Conservation (phyloP, 176 grass and related monocot genomes). For the Oryza meyeriana region DNA sequence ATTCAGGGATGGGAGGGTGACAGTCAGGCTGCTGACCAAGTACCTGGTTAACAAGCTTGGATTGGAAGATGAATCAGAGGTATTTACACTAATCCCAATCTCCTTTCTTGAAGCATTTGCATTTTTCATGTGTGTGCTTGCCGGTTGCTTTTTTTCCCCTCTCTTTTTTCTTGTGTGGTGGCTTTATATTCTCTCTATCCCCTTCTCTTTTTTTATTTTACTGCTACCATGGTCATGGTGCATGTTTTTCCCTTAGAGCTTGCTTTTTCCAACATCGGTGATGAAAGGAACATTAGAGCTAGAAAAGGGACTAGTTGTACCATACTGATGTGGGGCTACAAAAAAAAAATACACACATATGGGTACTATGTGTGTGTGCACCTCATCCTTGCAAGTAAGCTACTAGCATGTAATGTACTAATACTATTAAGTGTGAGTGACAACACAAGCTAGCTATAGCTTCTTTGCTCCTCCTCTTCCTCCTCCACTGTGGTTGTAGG, state of each 20-base stretch:
- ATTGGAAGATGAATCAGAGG: slow-evolving; percentile 79
- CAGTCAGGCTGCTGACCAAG: slow-evolving; percentile 74
- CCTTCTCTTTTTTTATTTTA: background rate
- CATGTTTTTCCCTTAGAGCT: slow-evolving; percentile 21
- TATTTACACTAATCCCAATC: slow-evolving; percentile 20
- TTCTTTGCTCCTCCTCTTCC: background rate
- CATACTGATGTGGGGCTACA: slow-evolving; percentile 44
- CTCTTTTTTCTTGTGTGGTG: slow-evolving; percentile 9
- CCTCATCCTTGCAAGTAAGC: background rate
- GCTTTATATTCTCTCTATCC: background rate
- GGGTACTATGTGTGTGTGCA: background rate
- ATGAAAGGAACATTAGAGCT: slow-evolving; percentile 58
- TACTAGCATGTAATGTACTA: background rate
- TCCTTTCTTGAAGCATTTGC: slow-evolving; percentile 17
- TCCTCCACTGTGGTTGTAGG: slow-evolving; percentile 31
- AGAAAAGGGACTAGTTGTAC: slow-evolving; percentile 47
- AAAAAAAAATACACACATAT: slow-evolving; percentile 4
- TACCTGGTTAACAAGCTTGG: slow-evolving; percentile 79
- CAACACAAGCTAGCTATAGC: background rate
- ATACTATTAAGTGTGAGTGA: slow-evolving; percentile 4
- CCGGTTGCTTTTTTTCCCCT: background rate
- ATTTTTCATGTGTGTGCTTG: background rate
- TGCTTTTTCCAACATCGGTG: slow-evolving; percentile 52
- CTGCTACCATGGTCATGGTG: slow-evolving; percentile 16
- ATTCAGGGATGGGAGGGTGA: slow-evolving; percentile 75